A percentile compares a stretch with the other conserved stretches of the same genome.
Evolutionary conservation across 2,329 filamentous ascomycete species (phyloP).

Genomic region (Microcyclospora tardicrescens): DNA sequence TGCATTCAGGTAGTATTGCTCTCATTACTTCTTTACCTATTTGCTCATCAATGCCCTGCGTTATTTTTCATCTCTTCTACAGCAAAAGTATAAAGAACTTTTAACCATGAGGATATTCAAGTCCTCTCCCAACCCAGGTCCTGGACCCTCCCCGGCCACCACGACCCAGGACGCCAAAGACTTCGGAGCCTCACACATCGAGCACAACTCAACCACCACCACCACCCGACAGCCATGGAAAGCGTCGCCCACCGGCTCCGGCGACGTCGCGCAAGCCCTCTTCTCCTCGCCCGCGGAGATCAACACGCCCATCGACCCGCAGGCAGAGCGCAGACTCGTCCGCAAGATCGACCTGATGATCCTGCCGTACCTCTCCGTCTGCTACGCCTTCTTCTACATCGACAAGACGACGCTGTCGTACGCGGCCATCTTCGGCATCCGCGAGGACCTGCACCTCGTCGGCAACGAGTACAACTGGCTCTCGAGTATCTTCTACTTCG

Average conservation of each 20-base stretch:
- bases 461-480: slow-evolving; percentile 48
- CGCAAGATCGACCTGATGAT: slow-evolving; percentile 49
- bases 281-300: slow-evolving; percentile 30
- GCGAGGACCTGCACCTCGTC: slow-evolving; percentile 43
- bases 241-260: slow-evolving; percentile 16
- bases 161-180: too few species aligned
- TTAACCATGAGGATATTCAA: too few species aligned
- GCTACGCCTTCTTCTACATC: slow-evolving; percentile 26
- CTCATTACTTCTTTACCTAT: too few species aligned
- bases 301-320: slow-evolving; percentile 35
- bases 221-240: too few species aligned
- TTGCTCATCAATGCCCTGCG: too few species aligned
- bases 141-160: too few species aligned
- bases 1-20: too few species aligned
- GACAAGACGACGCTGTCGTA: slow-evolving; percentile 46
- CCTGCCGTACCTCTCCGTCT: slow-evolving; percentile 33
- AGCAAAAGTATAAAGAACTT: too few species aligned
- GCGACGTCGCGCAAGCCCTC: slow-evolving; percentile 38
- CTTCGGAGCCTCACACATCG: slow-evolving; percentile 4
- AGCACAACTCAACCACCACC: too few species aligned
- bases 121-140: too few species aligned
- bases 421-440: slow-evolving; percentile 52
- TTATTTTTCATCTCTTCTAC: too few species aligned
- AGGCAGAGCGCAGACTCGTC: slow-evolving; percentile 35
- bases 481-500: slow-evolving; percentile 30